Evolutionary conservation across 345 rosid genomes (phyloP), one percentile per base, ranked within the genome.

Genomic region (Litchi chinensis): DNA sequence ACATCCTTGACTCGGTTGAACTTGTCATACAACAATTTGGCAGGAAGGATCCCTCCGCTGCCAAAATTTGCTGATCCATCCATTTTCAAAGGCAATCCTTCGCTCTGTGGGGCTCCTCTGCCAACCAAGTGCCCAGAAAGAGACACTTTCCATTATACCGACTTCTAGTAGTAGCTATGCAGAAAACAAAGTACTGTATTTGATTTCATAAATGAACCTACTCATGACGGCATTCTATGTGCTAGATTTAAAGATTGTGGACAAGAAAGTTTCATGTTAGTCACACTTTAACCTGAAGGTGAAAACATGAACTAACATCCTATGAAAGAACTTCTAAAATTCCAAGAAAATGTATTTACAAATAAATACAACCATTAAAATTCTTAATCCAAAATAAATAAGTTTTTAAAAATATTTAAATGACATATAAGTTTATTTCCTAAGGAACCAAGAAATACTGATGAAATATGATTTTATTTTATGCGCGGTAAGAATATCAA

Each of bases 1-100:
- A 41, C 80, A 63, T 75, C 82, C 43, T 75, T 90, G 65, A 72
- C 71, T 32, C 71, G 62, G 43, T 65, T 92, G 69, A 84, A 89
- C 77, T 82, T 90, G 77, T 90, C 91, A 0, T 84, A n/a, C 80
- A 90, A 87, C 81, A 79, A 82, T 57, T 73, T 88, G n/a, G 76
- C 81, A 10, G 93, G 93, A 32, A 78, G 77, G 6, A 89, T 90
- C 46, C 96, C 91, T 1, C 68, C 74, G 26, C 76, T 73, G 15
- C 83, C 69, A 5, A 84, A 74, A 67, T 88, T 88, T 63, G 52
- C 83, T 15, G 87, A 88, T 76, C 81, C 85, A 7, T 84, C 88
- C 67, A 81, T 85, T 75, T 86, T 82, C 72, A 79, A 76, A 3
- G 91, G 87, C 67, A 88, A 88, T 73, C 86, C 73, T 21, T 83